Conservation (phyloP, 73 alveolate species). For the Paramecium caudatum region DNA sequence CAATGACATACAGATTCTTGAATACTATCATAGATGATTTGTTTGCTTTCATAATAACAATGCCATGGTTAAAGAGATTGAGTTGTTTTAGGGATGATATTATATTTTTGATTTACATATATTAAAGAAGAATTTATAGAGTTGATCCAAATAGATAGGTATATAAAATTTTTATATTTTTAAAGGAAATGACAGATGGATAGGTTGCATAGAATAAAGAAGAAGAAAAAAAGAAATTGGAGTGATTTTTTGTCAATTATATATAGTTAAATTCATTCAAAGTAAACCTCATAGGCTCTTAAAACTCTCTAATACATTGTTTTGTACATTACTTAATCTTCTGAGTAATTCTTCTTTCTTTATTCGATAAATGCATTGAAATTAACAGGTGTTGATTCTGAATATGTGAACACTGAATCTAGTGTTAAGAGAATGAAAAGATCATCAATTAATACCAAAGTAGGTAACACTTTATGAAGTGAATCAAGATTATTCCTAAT, state of each 20-base stretch:
- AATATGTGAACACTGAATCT: conserved; percentile 33
- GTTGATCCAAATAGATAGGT: conserved; percentile 87
- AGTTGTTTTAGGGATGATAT: conserved; percentile 99
- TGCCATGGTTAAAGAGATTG: conserved; percentile 94
- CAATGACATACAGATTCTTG: conserved; percentile 96
- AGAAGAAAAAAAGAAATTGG: too few relatives aligned
- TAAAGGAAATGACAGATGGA: too few relatives aligned
- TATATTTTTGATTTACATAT: conserved; percentile 96
- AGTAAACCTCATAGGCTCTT: conserved; percentile 61
- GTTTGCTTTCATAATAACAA: conserved; percentile 95
- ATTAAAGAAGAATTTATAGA: conserved; percentile 94
- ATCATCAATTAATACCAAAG: conserved; percentile 53
- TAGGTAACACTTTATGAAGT: conserved; percentile 42
- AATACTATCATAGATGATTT: conserved; percentile 99
- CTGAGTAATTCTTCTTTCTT: conserved; percentile 39
- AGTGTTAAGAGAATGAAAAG: conserved; percentile 29
- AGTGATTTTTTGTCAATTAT: too few relatives aligned
- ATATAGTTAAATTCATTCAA: conserved; percentile 24
- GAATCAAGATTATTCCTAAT: conserved; percentile 51
- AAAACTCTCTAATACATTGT: conserved; percentile 53
- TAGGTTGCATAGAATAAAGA: too few relatives aligned
- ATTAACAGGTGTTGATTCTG: conserved; percentile 24
- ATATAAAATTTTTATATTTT: not conserved
- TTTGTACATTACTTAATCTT: conserved; percentile 41
- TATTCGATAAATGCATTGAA: conserved; percentile 18